Base-by-base conservation (phyloP, 169 alveolate species). In the Babesia divergens region DNA sequence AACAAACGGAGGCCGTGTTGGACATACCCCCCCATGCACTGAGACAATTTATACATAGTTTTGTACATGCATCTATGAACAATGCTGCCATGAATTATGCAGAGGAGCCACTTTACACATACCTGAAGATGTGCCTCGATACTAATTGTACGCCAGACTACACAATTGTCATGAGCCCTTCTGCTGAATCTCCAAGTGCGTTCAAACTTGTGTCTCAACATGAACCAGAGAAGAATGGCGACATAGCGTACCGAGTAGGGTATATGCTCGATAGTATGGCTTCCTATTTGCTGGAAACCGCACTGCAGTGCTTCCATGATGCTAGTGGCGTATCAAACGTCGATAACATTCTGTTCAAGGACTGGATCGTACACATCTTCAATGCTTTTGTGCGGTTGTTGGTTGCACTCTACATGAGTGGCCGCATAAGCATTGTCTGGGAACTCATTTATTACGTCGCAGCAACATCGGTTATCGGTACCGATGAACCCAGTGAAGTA, bases 321-420 rank as follows among this genome's bases (percentile, higher is more conserved):
- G 72, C 47, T 14, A 8, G 32, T 20, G 9, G 16, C 14, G 59
- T 49, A 6, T 44, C 60, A 2, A 44, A 47, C 37, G 58, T 62
- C 28, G 72, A 62, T 20, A 62, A 50, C 59, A 47, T 62, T 34
- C 42, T 62, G 43, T 62, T 62, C 72, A 62, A 62, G 59, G 72
- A 62, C 11, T 62, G 72, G 72, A 38, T 62, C 18, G 72, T 62
- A 20, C 72, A 62, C 42, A 62, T 62, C 20, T 62, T 62, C 31
- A 62, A 62, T 37, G 59, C 53, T 6, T 62, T 62, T 24, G 59
- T 62, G 46, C 28, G 72, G 18, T 32, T 62, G 0, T 62, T 44
- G 35, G 59, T 62, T 18, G 32, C 72, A 6, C 60, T 62, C 24
- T 62, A 44, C 37, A 13, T 43, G 49, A 50, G 34, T 1, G 72